Conservation (phyloP, 257 asterid genomes). For the Lantana camara region DNA sequence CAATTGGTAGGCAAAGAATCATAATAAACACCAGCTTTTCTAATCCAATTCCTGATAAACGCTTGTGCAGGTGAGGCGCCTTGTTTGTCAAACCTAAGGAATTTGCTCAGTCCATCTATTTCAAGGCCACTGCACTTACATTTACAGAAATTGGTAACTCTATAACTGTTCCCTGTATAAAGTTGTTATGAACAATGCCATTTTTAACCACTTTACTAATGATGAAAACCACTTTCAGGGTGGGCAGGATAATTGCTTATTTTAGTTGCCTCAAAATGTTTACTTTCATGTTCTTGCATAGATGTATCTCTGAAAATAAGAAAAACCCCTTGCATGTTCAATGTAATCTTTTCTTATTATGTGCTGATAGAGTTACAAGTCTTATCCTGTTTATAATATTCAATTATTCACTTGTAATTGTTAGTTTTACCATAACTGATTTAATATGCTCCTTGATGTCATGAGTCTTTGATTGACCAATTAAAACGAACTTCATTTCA, state of each 20-base stretch:
- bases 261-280: not conserved
- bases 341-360: not conserved
- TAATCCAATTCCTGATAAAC: conserved; percentile 12
- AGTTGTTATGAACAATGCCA: not conserved
- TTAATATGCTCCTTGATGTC: not conserved
- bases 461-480: conserved; percentile 12
- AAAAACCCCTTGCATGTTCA: not conserved
- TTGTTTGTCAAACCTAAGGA: conserved; percentile 37
- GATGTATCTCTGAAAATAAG: not conserved
- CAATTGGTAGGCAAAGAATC: not conserved
- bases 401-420: not conserved
- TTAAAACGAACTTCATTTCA: not conserved
- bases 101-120: conserved; percentile 39
- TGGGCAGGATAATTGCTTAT: not conserved
- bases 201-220: not conserved
- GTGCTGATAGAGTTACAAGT: not conserved
- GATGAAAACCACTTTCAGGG: not conserved
- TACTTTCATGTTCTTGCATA: conserved; percentile 1
- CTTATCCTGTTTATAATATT: conserved; percentile 2
- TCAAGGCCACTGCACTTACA: conserved; percentile 56
- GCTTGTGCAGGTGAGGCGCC: conserved; percentile 56
- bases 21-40: not conserved
- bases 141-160: conserved; percentile 62
- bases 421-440: not conserved
- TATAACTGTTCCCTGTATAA: not conserved